A percentile compares a stretch with the other conserved stretches of the same genome.
These are phyloP conservation scores for Thalassiosira mediterranea DNA, from an alignment of 352 stramenopile genomes.

Conservation along the genomic window DNA sequence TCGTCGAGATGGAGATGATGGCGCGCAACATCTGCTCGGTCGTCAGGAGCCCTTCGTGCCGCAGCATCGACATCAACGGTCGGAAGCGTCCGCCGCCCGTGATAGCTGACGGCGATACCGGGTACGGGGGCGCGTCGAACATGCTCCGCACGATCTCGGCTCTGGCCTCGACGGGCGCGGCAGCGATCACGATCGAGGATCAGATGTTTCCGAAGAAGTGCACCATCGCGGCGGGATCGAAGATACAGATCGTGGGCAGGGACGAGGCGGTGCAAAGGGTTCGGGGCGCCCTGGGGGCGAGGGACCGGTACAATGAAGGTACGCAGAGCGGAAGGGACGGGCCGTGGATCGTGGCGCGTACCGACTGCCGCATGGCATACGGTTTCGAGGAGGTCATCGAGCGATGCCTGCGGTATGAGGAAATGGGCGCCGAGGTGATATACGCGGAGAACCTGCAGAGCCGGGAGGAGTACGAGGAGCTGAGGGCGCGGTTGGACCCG, in stretches of 20 bases:
- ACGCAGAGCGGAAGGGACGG: slow-evolving; percentile 51
- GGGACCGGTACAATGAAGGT: slow-evolving; percentile 28
- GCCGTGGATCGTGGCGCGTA: slow-evolving; percentile 90
- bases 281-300: slow-evolving; percentile 59
- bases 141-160: slow-evolving; percentile 86
- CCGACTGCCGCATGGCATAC: slow-evolving; percentile 88
- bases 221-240: slow-evolving; percentile 45
- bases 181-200: slow-evolving; percentile 89
- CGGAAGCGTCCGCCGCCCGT: slow-evolving; percentile 32
- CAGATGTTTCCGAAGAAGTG: slow-evolving; percentile 89
- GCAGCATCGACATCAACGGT: not conserved
- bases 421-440: slow-evolving; percentile 87
- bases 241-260: slow-evolving; percentile 40
- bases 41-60: not conserved
- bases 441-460: slow-evolving; percentile 75
- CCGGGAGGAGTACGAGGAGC: slow-evolving; percentile 52
- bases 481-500: slow-evolving; percentile 38
- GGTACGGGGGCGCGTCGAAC: slow-evolving; percentile 89
- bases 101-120: slow-evolving; percentile 89
- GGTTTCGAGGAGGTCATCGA: slow-evolving; percentile 90
- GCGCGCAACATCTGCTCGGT: slow-evolving; percentile 25
- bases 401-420: slow-evolving; percentile 87
- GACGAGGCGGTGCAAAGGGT: slow-evolving; percentile 65
- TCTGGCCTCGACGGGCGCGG: slow-evolving; percentile 85
- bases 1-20: slow-evolving; percentile 54